Evolutionary conservation across 2,329 filamentous ascomycete genomes (phyloP), one percentile per base, ranked within the genome.

Genomic region (Rachicladosporium sp.): DNA sequence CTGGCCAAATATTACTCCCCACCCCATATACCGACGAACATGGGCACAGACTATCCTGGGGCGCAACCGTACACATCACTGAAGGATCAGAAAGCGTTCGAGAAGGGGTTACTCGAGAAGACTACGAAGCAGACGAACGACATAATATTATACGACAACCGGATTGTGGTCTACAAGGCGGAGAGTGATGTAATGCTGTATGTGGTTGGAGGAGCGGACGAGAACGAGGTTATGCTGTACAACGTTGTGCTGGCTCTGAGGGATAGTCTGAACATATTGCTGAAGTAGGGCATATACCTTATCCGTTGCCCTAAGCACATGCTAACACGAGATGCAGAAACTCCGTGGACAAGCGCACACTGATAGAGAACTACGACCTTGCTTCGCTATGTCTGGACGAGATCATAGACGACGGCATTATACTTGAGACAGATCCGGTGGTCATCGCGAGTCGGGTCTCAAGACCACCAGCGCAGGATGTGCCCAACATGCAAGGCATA

Each of bases 321-420:
- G 19, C 52, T 55, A 31, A 53, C 40, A 32, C 10, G 9, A 27
- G 5, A 33, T 50, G 10, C 42, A 94, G 86, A 65, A 89, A 93
- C 73, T 86, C 86, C 29, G 88, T 93, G 37, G 91, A 98, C 69
- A 95, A 95, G 74, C 81, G 91, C 50, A 96, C 91, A 42, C 87
- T 96, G 50, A 81, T 96, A 57, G 91, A 98, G 67, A 96, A 96
- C 74, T 98, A 96, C 70, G 91, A 96, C 64, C 75, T 96, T 13
- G 84, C 95, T 46, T 83, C 87, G 10, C 76, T 98, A 39, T 85
- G 88, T 33, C 84, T 98, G 48, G 91, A 98, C 63, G 91, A 98
- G 64, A 89, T 93, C 46, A 77, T 93, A 39, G 87, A 94, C 63
- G 87, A 93, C 57, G 91, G 91, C 44, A 93, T 96, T 59, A 89